These are phyloP conservation scores for Talaromyces sp. DNA, from an alignment of 2,329 filamentous ascomycete genomes.

Conservation along the genomic window DNA sequence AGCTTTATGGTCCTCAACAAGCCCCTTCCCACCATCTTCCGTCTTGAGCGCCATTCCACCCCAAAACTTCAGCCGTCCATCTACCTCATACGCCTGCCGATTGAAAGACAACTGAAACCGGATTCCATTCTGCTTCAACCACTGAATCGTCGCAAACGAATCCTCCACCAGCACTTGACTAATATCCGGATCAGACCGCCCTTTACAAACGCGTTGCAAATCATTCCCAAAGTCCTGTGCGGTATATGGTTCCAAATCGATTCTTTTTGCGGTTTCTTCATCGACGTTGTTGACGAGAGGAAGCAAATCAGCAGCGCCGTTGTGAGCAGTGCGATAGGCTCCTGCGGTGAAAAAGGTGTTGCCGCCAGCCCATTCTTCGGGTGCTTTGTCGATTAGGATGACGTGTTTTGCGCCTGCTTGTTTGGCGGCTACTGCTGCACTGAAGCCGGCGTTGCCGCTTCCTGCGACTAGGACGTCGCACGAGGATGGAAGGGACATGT, in stretches of 20 bases:
- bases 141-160: slow-evolving; percentile 51
- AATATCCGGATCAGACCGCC: slow-evolving; percentile 52
- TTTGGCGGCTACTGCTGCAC: slow-evolving; percentile 56
- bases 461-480: slow-evolving; percentile 54
- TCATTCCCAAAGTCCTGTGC: slow-evolving; percentile 54
- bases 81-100: slow-evolving; percentile 63
- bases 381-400: slow-evolving; percentile 59
- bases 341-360: slow-evolving; percentile 66
- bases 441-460: slow-evolving; percentile 63
- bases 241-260: slow-evolving; percentile 60
- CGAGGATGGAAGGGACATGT: slow-evolving; percentile 19
- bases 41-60: slow-evolving; percentile 62
- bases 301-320: slow-evolving; percentile 55
- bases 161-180: slow-evolving; percentile 51
- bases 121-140: slow-evolving; percentile 55
- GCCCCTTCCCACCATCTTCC: slow-evolving; percentile 57
- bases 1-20: slow-evolving; percentile 50
- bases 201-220: slow-evolving; percentile 55
- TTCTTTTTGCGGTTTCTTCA: slow-evolving; percentile 44
- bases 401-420: slow-evolving; percentile 47
- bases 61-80: slow-evolving; percentile 63
- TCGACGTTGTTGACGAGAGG: slow-evolving; percentile 61
- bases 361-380: slow-evolving; percentile 58
- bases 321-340: slow-evolving; percentile 57
- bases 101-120: slow-evolving; percentile 62